Evolutionary conservation across 2,329 filamentous ascomycete species (phyloP).

Genomic region (Penicillium glabrum): DNA sequence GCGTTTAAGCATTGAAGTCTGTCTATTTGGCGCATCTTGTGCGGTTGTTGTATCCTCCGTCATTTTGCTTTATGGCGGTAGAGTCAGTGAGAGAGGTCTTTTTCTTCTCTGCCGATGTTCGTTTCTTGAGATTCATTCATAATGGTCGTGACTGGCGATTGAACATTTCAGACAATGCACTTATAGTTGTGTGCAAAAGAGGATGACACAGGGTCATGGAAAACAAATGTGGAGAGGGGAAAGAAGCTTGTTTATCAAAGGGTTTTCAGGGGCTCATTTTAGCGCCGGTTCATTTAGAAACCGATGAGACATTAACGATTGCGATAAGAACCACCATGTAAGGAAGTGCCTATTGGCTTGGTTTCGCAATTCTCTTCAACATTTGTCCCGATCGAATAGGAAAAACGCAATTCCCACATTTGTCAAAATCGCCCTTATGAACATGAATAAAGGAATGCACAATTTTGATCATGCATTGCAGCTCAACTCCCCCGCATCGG

Average conservation of each 20-base stretch:
- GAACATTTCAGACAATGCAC: background rate
- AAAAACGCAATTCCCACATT: too few species aligned
- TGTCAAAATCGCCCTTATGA: background rate
- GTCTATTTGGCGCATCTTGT: background rate
- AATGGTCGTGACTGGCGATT: background rate
- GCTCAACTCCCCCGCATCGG: background rate
- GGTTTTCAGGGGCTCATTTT: background rate
- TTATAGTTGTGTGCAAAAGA: background rate
- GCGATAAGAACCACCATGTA: background rate
- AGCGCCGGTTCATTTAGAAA: background rate
- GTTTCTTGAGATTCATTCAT: background rate
- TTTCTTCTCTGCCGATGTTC: background rate
- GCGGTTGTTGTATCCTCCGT: background rate
- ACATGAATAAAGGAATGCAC: background rate
- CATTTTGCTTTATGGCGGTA: background rate
- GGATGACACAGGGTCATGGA: background rate
- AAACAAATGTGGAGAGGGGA: background rate
- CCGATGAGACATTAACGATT: background rate
- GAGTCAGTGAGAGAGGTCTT: background rate
- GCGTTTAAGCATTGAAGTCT: conserved; percentile 12
- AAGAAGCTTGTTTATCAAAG: background rate
- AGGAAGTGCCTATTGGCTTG: background rate
- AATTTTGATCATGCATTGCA: background rate
- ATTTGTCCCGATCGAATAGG: background rate
- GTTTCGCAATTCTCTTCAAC: background rate